Base-by-base conservation (phyloP, 2,329 filamentous ascomycete species). In the Daldinia sp. region DNA sequence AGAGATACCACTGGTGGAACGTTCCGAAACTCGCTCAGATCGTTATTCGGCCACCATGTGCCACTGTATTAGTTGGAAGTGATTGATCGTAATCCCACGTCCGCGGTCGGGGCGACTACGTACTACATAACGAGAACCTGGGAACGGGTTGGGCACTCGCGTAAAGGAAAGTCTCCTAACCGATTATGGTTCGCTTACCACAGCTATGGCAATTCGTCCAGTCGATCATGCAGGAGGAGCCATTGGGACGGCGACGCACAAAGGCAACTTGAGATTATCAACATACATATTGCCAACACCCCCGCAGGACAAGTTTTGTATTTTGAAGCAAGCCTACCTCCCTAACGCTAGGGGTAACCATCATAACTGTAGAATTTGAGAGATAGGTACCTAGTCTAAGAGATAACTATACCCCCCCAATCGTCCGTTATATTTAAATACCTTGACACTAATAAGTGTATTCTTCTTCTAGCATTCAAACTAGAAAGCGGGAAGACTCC, bases 61-160 rank as follows among this genome's bases (percentile, higher is more conserved):
- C 45, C 54, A 21, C 34, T 41, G 35, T 19, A 60, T 57, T 63
- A 23, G 56, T 41, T 10, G 7, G 45, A 55, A 55, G 8, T 55
- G 56, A 63, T 54, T 54, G 34, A 50, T 66, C 60, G 48, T 15
- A 61, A 50, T 64, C 64, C 58, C 50, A 58, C 50, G 50, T 23
- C 35, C 37, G 39, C 29, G 52, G 47, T 21, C 37, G 43, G 29
- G 48, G 34, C 35, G n/a, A 37, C 23, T 15, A 41, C 7, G 25
- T 29, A 37, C 23, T 15, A 41, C 7, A 25, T 29, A 30, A 32
- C 21, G 47, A 50, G 48, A 54, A 41, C 45, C 19, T 34, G 29
- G 32, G 48, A 53, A 43, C 51, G 51, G 63, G 59, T 34, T 50
- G n/a, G 52, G 25, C 23, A 47, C 21, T 50, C 49, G 45, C 35